phyloP scores from a whole-genome alignment of 345 rosid species.

The Gossypium herbaceum region DNA sequence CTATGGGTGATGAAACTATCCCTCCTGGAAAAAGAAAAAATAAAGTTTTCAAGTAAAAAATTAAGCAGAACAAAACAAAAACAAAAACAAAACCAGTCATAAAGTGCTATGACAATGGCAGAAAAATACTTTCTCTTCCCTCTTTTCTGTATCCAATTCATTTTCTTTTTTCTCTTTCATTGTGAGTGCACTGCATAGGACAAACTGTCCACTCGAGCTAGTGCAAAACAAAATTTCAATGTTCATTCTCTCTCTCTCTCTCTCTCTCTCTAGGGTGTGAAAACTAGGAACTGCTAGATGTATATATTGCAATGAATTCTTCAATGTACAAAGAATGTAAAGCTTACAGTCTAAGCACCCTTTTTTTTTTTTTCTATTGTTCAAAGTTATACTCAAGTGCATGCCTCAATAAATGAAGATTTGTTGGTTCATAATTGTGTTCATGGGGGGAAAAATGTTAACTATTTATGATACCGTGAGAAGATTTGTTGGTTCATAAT shows the following conservation, averaged over 20 bases:
- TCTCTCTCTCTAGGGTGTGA: constrained; percentile 2
- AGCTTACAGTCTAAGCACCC: constrained; percentile 19
- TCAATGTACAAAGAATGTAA: constrained; percentile 8
- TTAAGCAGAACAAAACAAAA: constrained; percentile 15
- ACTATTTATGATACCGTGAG: constrained; percentile 50
- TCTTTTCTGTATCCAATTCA: constrained; percentile 12
- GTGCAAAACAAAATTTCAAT: constrained; percentile 13
- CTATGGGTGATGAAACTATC: constrained; percentile 94
- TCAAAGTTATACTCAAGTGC: neutral
- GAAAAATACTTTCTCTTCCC: constrained; percentile 17
- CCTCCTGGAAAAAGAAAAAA: constrained; percentile 52
- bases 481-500: constrained; percentile 26
- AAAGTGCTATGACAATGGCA: constrained; percentile 24
- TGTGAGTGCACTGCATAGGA: constrained; percentile 20
- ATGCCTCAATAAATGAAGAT: constrained; percentile 4
- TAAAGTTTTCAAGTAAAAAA: neutral
- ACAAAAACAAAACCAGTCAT: constrained; percentile 18
- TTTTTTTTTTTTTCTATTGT: neutral
- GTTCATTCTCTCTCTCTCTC: neutral
- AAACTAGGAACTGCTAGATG: constrained; percentile 12
- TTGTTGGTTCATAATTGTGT: neutral
- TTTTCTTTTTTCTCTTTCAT: constrained; percentile 6
- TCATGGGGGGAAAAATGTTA: neutral
- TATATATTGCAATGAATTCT: constrained; percentile 6
- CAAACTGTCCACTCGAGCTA: constrained; percentile 36